Conservation (phyloP, 2,329 filamentous ascomycete genomes). For the Huntiella savannae region DNA sequence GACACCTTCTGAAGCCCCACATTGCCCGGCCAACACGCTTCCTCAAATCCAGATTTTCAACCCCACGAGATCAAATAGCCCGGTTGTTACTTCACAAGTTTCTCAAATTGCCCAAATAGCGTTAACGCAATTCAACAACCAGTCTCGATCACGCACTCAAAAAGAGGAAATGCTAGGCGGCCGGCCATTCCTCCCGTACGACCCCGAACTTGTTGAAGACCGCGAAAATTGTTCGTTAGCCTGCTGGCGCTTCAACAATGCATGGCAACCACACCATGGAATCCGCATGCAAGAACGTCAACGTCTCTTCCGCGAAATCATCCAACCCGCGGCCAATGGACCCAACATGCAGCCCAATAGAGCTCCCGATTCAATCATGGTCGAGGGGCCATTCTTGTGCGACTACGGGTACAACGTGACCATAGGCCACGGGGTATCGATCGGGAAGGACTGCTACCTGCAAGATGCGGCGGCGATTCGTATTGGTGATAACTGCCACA, state of each 20-base stretch:
- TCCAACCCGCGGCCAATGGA: constrained; percentile 42
- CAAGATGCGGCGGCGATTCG: constrained; percentile 69
- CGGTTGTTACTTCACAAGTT: constrained; percentile 20
- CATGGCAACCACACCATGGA: constrained; percentile 53
- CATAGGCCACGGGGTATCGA: constrained; percentile 67
- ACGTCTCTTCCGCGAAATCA: constrained; percentile 51
- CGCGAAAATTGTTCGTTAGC: constrained; percentile 69
- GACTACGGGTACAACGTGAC: constrained; percentile 92
- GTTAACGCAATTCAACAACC: constrained; percentile 27
- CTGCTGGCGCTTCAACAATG: constrained; percentile 73
- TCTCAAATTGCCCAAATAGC: constrained; percentile 32
- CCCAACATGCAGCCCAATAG: constrained; percentile 31
- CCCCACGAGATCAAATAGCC: constrained; percentile 30
- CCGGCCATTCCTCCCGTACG: constrained; percentile 60
- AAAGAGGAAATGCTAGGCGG: constrained; percentile 82
- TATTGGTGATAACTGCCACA: constrained; percentile 59
- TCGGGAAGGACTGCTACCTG: constrained; percentile 69
- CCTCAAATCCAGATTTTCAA: constrained; percentile 40
- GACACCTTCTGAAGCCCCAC: not conserved
- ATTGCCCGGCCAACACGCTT: constrained; percentile 21
- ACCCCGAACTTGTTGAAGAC: constrained; percentile 60
- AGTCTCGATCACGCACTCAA: constrained; percentile 35
- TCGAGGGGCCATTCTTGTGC: constrained; percentile 79
- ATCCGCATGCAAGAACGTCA: constrained; percentile 49
- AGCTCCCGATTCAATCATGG: constrained; percentile 55